Conservation (phyloP, 768 basidiomycete species). For the Russula ochroleuca region DNA sequence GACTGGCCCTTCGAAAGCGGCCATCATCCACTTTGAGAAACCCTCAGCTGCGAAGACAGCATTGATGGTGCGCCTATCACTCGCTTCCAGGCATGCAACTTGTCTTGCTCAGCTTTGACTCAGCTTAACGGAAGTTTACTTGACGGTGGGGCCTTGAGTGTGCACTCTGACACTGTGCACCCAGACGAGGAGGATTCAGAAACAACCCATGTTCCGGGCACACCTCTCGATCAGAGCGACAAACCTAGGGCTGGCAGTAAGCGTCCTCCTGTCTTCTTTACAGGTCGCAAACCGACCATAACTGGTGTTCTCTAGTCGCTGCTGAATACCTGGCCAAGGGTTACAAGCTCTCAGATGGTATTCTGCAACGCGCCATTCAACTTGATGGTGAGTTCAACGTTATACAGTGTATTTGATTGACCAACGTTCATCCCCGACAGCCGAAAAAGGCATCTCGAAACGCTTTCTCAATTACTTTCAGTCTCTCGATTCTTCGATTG, state of each 20-base stretch:
- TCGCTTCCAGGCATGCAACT: background rate
- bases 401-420: background rate
- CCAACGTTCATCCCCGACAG: constrained; percentile 34
- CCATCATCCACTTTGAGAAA: constrained; percentile 83
- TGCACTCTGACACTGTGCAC: constrained; percentile 64
- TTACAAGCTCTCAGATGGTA: constrained; percentile 72
- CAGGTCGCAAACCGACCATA: background rate
- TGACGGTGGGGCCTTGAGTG: constrained; percentile 62
- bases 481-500: constrained; percentile 63
- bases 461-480: constrained; percentile 80
- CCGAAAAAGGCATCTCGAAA: constrained; percentile 82
- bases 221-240: constrained; percentile 70
- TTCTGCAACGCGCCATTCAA: constrained; percentile 77
- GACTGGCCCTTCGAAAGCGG: constrained; percentile 42
- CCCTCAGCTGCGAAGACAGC: constrained; percentile 80
- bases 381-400: constrained; percentile 51
- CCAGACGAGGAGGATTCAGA: constrained; percentile 45
- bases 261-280: constrained; percentile 29
- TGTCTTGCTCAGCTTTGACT: background rate
- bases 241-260: constrained; percentile 86
- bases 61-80: constrained; percentile 52
- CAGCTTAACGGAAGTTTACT: constrained; percentile 74
- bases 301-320: constrained; percentile 49
- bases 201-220: constrained; percentile 36
- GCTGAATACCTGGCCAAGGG: constrained; percentile 94